Conservation (phyloP, 1,139 yeast genomes). For the Geotrichum siamense region DNA sequence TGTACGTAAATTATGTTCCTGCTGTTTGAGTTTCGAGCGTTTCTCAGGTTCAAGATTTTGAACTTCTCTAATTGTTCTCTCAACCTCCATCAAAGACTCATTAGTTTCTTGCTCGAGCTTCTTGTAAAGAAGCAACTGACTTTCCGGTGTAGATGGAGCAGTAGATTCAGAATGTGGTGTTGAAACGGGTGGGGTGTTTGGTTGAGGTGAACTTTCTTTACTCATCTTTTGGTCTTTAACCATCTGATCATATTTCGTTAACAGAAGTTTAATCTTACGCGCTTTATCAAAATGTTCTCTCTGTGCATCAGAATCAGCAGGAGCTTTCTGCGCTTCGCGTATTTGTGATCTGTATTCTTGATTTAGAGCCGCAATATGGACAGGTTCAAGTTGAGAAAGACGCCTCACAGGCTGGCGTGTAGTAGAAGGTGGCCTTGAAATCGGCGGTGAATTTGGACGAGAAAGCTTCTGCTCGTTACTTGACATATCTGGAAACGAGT, state of each 20-base stretch:
- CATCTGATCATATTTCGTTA: conserved; percentile 17
- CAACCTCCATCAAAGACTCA: conserved; percentile 23
- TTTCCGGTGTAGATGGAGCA: conserved; percentile 14
- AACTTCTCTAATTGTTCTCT: conserved; percentile 23
- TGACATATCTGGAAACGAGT: too few species aligned
- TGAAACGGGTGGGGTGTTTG: conserved; percentile 6
- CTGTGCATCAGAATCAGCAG: conserved; percentile 12
- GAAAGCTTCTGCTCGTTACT: not conserved
- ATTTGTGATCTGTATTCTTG: conserved; percentile 18
- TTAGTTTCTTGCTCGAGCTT: conserved; percentile 16
- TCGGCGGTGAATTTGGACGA: not conserved
- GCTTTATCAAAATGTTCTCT: conserved; percentile 18
- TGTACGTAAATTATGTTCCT: conserved; percentile 25
- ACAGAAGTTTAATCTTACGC: conserved; percentile 14
- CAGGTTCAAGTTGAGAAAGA: conserved; percentile 18
- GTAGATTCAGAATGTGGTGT: conserved; percentile 1
- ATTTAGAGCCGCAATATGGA: conserved; percentile 18
- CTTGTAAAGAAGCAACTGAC: conserved; percentile 13
- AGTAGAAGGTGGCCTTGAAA: conserved; percentile 6
- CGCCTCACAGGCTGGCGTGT: conserved; percentile 17
- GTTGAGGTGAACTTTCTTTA: not conserved
- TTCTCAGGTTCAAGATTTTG: conserved; percentile 23
- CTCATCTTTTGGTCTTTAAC: conserved; percentile 11
- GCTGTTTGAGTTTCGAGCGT: conserved; percentile 22
- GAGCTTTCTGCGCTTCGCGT: conserved; percentile 13